A percentile compares a stretch with the other conserved stretches of the same genome.
Conservation (phyloP, 1,139 yeast genomes). For the Sugiyamaella paludigena region DNA sequence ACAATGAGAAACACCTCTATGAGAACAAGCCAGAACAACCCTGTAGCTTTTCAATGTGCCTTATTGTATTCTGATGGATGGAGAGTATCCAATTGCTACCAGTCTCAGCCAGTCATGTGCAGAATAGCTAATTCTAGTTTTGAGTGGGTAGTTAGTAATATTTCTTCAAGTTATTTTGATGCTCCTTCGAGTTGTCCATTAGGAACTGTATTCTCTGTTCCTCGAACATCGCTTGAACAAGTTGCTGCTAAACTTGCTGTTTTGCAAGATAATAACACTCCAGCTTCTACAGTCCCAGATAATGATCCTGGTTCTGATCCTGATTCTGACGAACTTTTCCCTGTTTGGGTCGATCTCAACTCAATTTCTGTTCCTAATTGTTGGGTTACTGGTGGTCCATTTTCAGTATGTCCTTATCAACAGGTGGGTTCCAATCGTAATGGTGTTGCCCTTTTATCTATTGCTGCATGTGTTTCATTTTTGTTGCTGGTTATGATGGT, state of each 20-base stretch:
- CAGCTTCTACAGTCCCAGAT: constrained; percentile 31
- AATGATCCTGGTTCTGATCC: too few species aligned
- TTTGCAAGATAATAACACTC: constrained; percentile 19
- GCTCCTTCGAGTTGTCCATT: constrained; percentile 51
- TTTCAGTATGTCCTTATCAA: constrained; percentile 76
- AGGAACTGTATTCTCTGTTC: constrained; percentile 54
- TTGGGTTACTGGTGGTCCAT: constrained; percentile 85
- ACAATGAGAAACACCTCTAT: constrained; percentile 13
- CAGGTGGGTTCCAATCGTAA: constrained; percentile 48
- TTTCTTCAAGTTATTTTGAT: constrained; percentile 50
- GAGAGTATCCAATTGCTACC: constrained; percentile 64
- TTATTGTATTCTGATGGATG: constrained; percentile 50
- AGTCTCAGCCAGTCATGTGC: constrained; percentile 55
- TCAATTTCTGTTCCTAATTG: constrained; percentile 72
- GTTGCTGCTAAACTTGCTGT: constrained; percentile 32
- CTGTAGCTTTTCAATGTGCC: constrained; percentile 62
- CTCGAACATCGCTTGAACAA: constrained; percentile 53
- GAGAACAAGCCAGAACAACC: constrained; percentile 14
- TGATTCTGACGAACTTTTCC: constrained; percentile 10
- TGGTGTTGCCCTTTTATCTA: constrained; percentile 63
- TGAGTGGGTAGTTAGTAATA: constrained; percentile 49
- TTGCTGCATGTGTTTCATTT: constrained; percentile 59
- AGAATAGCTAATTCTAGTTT: constrained; percentile 37
- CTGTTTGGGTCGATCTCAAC: constrained; percentile 80
- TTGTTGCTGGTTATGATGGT: constrained; percentile 45